Base-by-base conservation (phyloP, 805 yeast species). In the Candida parachauliodes region DNA sequence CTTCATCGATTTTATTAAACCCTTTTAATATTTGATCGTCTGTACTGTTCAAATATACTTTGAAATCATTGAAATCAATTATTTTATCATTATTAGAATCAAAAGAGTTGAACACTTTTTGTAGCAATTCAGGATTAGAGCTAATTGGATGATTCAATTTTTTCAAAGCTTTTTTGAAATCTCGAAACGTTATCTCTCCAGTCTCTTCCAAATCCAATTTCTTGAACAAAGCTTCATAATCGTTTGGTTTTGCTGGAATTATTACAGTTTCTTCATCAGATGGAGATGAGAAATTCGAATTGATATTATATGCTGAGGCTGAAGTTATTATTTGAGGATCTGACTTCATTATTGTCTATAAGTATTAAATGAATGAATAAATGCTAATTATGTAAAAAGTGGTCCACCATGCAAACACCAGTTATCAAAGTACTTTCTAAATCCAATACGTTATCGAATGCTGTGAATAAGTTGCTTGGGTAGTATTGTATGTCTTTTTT, bases 11-110 rank as follows among this genome's bases (percentile, higher is more conserved):
- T 39, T 65, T 74, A 36, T 68, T 63, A 56, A 88, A 87, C 0
- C 95, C 93, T 29, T 60, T 63, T 24, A 71, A 69, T 40, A 87
- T 82, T 52, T 84, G 91, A 11, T 65, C 61, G 51, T 88, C 95
- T 1, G 95, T 87, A 11, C 68, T 68, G 8, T 65, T 54, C 19
- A 84, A 71, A 59, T 85, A 88, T 20, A 63, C 60, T 48, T 79
- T 73, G 57, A 87, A 87, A 51, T 82, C 87, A 14, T 70, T 70
- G 46, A 75, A 80, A 50, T 80, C 85, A 17, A 83, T 72, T 8
- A 67, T 59, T 19, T 70, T 61, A 45, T 81, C 88, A 10, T 72
- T 59, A 42, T 79, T 73, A 24, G 70, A 55, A 52, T 80, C 87
- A 50, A 85, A 73, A 1, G 81, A 68, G 28, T 66, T 58, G 57